phyloP scores from a whole-genome alignment of 2,329 filamentous ascomycete genomes.

The Penicillium aurantiogriseum region DNA sequence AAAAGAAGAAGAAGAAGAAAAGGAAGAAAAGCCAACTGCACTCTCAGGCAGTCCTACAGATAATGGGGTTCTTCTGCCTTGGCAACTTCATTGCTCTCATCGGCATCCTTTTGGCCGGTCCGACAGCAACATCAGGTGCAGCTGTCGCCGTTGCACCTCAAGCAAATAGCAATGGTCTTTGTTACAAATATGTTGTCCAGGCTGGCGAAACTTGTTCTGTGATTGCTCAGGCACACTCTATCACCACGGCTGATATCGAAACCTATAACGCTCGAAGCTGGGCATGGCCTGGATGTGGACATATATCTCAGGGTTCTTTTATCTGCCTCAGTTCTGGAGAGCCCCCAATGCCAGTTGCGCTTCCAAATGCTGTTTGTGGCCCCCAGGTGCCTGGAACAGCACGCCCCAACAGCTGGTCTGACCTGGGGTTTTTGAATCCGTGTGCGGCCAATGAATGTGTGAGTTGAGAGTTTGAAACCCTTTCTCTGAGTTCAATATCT shows the following conservation, averaged over 20 bases:
- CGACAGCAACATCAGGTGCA: background rate
- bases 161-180: slow-evolving; percentile 22
- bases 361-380: slow-evolving; percentile 47
- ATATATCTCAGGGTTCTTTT: slow-evolving; percentile 29
- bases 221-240: slow-evolving; percentile 35
- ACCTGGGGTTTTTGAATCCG: slow-evolving; percentile 12
- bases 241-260: slow-evolving; percentile 44
- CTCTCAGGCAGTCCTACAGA: background rate
- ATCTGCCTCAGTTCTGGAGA: slow-evolving; percentile 45
- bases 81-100: background rate
- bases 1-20: background rate
- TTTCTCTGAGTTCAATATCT: background rate
- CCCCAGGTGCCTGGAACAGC: slow-evolving; percentile 45
- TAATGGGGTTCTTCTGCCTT: background rate
- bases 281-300: slow-evolving; percentile 44
- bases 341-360: slow-evolving; percentile 42
- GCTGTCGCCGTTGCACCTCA: background rate
- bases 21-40: background rate
- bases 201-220: slow-evolving; percentile 36
- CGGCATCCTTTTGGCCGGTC: background rate
- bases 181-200: slow-evolving; percentile 37
- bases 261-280: slow-evolving; percentile 45
- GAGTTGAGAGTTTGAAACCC: background rate
- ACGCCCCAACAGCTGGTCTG: slow-evolving; percentile 30
- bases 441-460: slow-evolving; percentile 11